These are phyloP conservation scores for Lactifluus echinatus DNA, from an alignment of 768 basidiomycete species.

Conservation along the genomic window DNA sequence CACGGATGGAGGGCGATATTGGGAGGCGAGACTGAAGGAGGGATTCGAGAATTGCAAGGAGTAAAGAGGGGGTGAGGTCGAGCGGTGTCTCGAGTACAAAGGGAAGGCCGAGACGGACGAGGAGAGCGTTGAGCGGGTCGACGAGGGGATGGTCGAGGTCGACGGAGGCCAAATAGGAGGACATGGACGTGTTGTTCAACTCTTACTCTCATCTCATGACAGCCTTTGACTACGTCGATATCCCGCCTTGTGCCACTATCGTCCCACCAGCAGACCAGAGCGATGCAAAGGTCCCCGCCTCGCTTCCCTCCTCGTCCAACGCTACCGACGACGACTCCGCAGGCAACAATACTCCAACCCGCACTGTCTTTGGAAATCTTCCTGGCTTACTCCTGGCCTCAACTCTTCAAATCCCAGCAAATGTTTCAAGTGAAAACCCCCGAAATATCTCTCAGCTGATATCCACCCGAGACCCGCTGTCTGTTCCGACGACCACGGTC, in stretches of 20 bases:
- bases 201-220: slow-evolving; percentile 10
- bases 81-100: slow-evolving; percentile 28
- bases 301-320: neutral
- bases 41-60: slow-evolving; percentile 62
- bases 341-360: slow-evolving; percentile 2
- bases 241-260: slow-evolving; percentile 15
- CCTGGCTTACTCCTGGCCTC: slow-evolving; percentile 15
- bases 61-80: slow-evolving; percentile 64
- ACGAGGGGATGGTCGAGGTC: slow-evolving; percentile 16
- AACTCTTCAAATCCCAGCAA: slow-evolving; percentile 17
- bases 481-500: slow-evolving; percentile 64
- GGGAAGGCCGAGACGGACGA: slow-evolving; percentile 26
- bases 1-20: slow-evolving; percentile 30
- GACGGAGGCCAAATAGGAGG: slow-evolving; percentile 9
- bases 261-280: neutral
- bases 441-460: slow-evolving; percentile 34
- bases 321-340: neutral
- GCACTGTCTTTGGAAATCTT: slow-evolving; percentile 16
- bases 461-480: slow-evolving; percentile 59
- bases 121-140: slow-evolving; percentile 27
- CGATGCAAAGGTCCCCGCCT: neutral
- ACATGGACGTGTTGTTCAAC: neutral
- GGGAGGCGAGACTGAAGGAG: slow-evolving; percentile 49
- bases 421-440: slow-evolving; percentile 2
- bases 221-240: slow-evolving; percentile 15